Evolutionary conservation across 306 rosid genomes (phyloP).

Genomic region (Oemleria cerasiformis): DNA sequence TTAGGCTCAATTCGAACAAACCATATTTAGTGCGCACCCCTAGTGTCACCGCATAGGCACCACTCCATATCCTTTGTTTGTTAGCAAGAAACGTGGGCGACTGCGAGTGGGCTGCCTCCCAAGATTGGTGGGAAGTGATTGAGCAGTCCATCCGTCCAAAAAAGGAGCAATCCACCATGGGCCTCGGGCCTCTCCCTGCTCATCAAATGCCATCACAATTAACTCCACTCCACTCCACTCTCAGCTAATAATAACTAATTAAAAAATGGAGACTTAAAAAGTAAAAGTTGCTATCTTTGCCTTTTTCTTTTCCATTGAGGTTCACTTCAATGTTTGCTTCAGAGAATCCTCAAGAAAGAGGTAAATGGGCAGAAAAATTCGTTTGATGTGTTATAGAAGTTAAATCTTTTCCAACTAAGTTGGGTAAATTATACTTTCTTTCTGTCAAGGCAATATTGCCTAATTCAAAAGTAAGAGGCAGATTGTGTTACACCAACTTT

Average conservation of each 20-base stretch:
- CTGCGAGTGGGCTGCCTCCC: slow-evolving; percentile 1
- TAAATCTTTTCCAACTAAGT: too few relatives aligned
- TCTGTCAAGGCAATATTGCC: too few relatives aligned
- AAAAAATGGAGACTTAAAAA: background rate
- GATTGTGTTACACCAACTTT: too few relatives aligned
- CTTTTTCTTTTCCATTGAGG: background rate
- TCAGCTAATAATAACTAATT: background rate
- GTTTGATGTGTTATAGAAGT: too few relatives aligned
- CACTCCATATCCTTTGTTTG: too few relatives aligned
- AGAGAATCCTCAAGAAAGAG: background rate
- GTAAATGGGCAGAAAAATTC: too few relatives aligned
- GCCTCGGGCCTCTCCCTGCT: background rate
- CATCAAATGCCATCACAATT: too few relatives aligned
- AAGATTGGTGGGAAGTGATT: background rate
- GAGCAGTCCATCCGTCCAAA: background rate
- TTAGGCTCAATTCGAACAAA: too few relatives aligned
- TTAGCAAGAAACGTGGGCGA: slow-evolving; percentile 1
- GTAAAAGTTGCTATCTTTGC: background rate
- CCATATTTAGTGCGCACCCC: too few relatives aligned
- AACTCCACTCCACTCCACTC: background rate
- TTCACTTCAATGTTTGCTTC: background rate
- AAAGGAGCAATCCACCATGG: background rate
- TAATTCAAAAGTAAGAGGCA: too few relatives aligned
- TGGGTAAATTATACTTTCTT: too few relatives aligned
- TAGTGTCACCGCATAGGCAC: too few relatives aligned